Conservation (phyloP, 441 rosid species). For the Viola pubescens region DNA sequence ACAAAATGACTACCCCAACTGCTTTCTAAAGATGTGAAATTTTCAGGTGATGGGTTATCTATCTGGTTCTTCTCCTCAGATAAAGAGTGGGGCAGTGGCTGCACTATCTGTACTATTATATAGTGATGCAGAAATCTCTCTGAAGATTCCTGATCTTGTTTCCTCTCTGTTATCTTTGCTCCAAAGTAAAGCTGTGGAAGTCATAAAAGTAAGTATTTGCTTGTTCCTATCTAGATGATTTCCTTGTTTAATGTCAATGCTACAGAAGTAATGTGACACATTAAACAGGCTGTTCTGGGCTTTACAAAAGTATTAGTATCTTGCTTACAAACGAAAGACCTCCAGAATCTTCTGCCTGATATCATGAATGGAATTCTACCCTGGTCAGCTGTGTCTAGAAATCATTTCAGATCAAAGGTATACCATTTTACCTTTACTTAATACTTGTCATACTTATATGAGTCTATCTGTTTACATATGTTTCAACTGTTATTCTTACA, state of each 20-base stretch:
- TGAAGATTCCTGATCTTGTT: constrained; percentile 58
- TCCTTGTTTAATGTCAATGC: not conserved
- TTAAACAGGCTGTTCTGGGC: constrained; percentile 74
- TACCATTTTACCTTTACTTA: not conserved
- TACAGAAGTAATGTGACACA: not conserved
- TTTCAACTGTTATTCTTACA: constrained; percentile 7
- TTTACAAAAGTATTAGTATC: constrained; percentile 86
- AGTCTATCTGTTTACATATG: not conserved
- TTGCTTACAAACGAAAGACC: constrained; percentile 53
- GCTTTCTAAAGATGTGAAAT: constrained; percentile 16
- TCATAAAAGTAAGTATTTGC: constrained; percentile 53
- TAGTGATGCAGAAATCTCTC: constrained; percentile 54
- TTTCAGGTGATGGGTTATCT: constrained; percentile 84
- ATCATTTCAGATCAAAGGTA: constrained; percentile 84
- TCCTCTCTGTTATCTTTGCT: constrained; percentile 70
- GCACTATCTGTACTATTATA: constrained; percentile 70
- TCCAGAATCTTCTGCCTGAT: constrained; percentile 51
- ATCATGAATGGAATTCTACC: constrained; percentile 51
- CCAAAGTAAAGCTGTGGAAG: constrained; percentile 70
- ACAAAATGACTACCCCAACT: not conserved
- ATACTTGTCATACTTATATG: not conserved
- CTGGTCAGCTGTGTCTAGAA: constrained; percentile 83
- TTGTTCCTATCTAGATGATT: not conserved
- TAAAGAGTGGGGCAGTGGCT: constrained; percentile 92
- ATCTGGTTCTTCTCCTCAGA: constrained; percentile 84